Evolutionary conservation across 2,329 filamentous ascomycete species (phyloP), one percentile per base, ranked within the genome.

Genomic region (Chaetomium sp.): DNA sequence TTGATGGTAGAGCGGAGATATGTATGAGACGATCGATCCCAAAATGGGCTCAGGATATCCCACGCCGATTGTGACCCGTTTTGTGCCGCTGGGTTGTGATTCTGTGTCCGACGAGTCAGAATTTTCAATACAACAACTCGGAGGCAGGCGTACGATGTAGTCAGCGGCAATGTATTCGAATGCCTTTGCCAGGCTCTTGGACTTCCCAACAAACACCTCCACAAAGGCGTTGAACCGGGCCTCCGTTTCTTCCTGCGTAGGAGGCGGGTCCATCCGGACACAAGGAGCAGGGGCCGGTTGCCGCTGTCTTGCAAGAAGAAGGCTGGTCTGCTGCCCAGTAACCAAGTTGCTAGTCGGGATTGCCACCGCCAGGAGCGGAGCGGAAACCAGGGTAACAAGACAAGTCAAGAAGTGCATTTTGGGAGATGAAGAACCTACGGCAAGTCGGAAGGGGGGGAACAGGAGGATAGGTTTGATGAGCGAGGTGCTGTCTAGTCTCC

Each of bases 151-250:
- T 55, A 69, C 67, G 38, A 69, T 69, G 57, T 69, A 69, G 23
- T 69, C 66, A 2, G 35, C 62, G 16, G 60, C 62, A 31, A 69
- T 69, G 42, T 63, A 68, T 54, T 69, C 62, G 57, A 68, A 69
- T 6, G 67, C 66, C 55, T 65, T 60, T n/a, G 35, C 60, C 12
- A 69, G 57, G 27, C 60, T 69, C 57, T 69, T 69, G 6, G 54
- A 45, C 4, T 45, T 47, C 7, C 67, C 67, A n/a, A 69, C 66
- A 57, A 69, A 69, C 2, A 27, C 64, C 12, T 68, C 49, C 4
- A 69, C 67, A 35, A 69, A 69, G 2, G 45, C 62, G 10, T 53
- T 47, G 21, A 69, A 69, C 3, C 67, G 64, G 1, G 53, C 56
- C n/a, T 63, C 57, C 6, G 49, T 56, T n/a, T 65, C 64, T 6